Evolutionary conservation across 1,284 basidiomycete genomes (phyloP).

Genomic region (Tilletiaria anomala): DNA sequence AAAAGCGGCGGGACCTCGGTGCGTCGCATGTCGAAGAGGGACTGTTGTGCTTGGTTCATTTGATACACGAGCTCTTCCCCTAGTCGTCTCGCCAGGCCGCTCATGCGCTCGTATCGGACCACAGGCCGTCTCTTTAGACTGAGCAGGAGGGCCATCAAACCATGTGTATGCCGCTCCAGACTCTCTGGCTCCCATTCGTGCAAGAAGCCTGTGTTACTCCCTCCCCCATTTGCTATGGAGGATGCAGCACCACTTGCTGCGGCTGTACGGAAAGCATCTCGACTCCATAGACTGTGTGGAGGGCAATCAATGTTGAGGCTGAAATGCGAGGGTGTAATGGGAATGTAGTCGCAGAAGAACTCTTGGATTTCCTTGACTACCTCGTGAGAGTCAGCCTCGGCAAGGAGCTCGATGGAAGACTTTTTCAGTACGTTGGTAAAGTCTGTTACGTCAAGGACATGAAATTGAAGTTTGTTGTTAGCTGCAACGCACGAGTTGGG

Average conservation of each 20-base stretch:
- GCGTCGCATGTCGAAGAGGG: conserved; percentile 45
- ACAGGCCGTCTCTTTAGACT: conserved; percentile 90
- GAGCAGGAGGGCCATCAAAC: conserved; percentile 72
- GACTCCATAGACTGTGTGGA: conserved; percentile 50
- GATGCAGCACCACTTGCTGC: too few species aligned
- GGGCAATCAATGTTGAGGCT: conserved; percentile 49
- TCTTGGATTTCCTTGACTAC: conserved; percentile 85
- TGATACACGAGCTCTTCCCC: conserved; percentile 60
- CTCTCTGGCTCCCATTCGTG: conserved; percentile 51
- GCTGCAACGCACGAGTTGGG: conserved; percentile 8
- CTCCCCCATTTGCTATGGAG: too few species aligned
- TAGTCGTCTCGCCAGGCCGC: conserved; percentile 73
- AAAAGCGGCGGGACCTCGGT: conserved; percentile 46
- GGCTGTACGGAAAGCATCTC: conserved; percentile 44
- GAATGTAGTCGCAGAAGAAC: conserved; percentile 35
- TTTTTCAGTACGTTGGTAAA: conserved; percentile 90
- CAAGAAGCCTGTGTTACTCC: too few species aligned
- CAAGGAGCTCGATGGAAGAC: conserved; percentile 76
- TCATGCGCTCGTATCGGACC: conserved; percentile 89
- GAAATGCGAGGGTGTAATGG: conserved; percentile 61
- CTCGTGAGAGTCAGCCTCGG: conserved; percentile 88
- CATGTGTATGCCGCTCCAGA: conserved; percentile 62
- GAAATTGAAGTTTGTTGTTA: not conserved
- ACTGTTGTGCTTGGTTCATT: conserved; percentile 37
- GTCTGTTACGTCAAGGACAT: conserved; percentile 3